Base-by-base conservation (phyloP, 805 yeast genomes). In the Kodamaea kakaduensis region DNA sequence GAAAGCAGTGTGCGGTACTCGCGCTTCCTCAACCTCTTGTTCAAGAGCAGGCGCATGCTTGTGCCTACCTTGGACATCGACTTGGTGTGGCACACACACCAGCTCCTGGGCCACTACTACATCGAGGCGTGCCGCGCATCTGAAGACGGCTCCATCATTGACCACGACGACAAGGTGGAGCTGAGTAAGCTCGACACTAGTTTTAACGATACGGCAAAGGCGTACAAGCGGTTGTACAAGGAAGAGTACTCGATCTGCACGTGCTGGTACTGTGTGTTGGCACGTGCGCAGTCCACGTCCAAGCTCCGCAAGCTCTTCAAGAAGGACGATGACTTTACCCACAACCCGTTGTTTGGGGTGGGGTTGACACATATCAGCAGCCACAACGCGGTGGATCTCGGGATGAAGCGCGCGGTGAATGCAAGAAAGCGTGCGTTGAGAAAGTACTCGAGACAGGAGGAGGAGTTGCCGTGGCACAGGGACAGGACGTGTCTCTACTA, bases 21-120 rank as follows among this genome's bases (percentile, higher is more conserved):
- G 3, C 37, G 47, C 6, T 55, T 54, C 32, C 36, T 38, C 28
- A 27, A 34, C 12, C 15, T 44, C 12, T 30, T 44, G 6, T 23
- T 37, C 1, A 3, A 8, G 2, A 7, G 23, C 13, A 30, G 16
- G 12, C 18, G 25, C 15, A 42, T 35, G 41, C 33, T 45, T 12
- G 52, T 54, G 1, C 59, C 61, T 1, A 53, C 58, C 4, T 39
- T 56, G 29, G 59, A 56, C 24, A 54, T 56, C 17, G 59, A 54
- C 31, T 41, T 56, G 24, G 31, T 53, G 3, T 54, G 61, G 61
- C 58, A 48, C 34, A 56, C 61, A 5, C 59, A 56, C 36, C 56
- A 51, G 24, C 39, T 55, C 9, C 27, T 44, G 4, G 35, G 40
- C 33, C 31, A 27, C 29, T 26, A 37, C 19, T 53, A 54, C 35